These are phyloP conservation scores for Cryptococcus jaspeensis DNA, from an alignment of 1,284 basidiomycete species.

Conservation along the genomic window DNA sequence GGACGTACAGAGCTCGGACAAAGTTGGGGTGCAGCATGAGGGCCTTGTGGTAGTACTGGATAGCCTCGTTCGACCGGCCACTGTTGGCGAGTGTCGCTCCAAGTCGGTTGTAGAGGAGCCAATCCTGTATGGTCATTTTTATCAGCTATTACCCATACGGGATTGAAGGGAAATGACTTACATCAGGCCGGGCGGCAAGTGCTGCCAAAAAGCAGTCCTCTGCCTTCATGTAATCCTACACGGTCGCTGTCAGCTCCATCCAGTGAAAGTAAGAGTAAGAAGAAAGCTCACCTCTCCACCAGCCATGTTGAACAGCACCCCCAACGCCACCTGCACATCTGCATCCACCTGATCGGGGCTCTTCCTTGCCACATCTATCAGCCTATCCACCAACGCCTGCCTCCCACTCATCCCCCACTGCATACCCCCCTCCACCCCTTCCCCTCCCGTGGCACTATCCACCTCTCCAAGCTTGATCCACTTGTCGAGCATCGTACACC, in stretches of 20 bases:
- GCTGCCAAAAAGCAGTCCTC: conserved; percentile 94
- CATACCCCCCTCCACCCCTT: conserved; percentile 4
- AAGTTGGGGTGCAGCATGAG: conserved; percentile 88
- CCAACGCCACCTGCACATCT: conserved; percentile 93
- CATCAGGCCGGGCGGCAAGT: conserved; percentile 79
- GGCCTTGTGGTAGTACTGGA: conserved; percentile 86
- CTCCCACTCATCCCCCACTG: conserved; percentile 10
- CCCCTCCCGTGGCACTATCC: neutral
- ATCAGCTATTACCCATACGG: conserved; percentile 3
- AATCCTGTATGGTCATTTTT: conserved; percentile 62
- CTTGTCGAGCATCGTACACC: conserved; percentile 74
- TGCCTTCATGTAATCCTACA: conserved; percentile 81
- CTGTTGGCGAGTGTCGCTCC: conserved; percentile 95
- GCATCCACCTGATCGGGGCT: conserved; percentile 66
- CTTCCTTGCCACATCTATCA: conserved; percentile 51
- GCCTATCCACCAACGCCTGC: conserved; percentile 38
- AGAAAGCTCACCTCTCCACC: conserved; percentile 67
- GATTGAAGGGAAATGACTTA: conserved; percentile 49
- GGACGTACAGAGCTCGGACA: conserved; percentile 78
- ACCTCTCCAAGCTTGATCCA: conserved; percentile 62
- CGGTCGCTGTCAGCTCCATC: neutral
- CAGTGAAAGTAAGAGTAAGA: neutral
- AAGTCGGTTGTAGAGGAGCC: conserved; percentile 91
- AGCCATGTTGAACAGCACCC: conserved; percentile 75
- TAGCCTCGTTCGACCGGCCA: conserved; percentile 76